phyloP scores from a whole-genome alignment of 148 eudicot species.

The Persicaria maculosa region DNA sequence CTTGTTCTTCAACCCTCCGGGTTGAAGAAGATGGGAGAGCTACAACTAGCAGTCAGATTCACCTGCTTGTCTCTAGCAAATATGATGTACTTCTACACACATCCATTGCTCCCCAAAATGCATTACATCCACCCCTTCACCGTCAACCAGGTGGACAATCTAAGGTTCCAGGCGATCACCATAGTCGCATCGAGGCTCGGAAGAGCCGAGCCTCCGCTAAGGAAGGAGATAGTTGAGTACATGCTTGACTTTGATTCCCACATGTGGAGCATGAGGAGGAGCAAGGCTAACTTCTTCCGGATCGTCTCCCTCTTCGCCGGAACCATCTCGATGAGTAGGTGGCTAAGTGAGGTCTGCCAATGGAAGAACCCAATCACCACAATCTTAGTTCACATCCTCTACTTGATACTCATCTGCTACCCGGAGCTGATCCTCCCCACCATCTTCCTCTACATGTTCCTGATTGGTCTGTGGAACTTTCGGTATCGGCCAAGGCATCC shows the following conservation, averaged over 20 bases:
- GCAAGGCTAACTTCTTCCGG: conserved; percentile 14
- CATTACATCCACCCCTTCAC: conserved; percentile 15
- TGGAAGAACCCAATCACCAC: conserved; percentile 13
- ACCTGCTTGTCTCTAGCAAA: conserved; percentile 2
- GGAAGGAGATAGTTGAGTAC: conserved; percentile 12
- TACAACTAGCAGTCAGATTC: conserved; percentile 11
- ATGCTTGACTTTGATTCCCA: conserved; percentile 13
- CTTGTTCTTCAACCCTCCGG: conserved; percentile 11
- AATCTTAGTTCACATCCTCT: conserved; percentile 7
- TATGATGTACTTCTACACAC: not conserved
- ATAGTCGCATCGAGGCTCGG: conserved; percentile 7
- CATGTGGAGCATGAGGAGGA: conserved; percentile 16
- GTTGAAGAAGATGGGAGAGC: conserved; percentile 15
- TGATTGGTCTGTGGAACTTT: conserved; percentile 14
- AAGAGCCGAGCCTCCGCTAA: conserved; percentile 12
- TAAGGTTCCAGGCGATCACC: conserved; percentile 5
- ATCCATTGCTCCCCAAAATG: conserved; percentile 14
- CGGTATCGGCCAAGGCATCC: conserved; percentile 14
- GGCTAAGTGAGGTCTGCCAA: conserved; percentile 3
- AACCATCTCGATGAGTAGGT: not conserved
- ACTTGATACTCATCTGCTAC: conserved; percentile 11
- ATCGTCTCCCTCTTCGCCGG: conserved; percentile 6
- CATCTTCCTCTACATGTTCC: conserved; percentile 11
- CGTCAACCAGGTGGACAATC: conserved; percentile 6
- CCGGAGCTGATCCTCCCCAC: conserved; percentile 15